phyloP scores from a whole-genome alignment of 176 grass and related monocot genomes.

The Eragrostis nindensis region DNA sequence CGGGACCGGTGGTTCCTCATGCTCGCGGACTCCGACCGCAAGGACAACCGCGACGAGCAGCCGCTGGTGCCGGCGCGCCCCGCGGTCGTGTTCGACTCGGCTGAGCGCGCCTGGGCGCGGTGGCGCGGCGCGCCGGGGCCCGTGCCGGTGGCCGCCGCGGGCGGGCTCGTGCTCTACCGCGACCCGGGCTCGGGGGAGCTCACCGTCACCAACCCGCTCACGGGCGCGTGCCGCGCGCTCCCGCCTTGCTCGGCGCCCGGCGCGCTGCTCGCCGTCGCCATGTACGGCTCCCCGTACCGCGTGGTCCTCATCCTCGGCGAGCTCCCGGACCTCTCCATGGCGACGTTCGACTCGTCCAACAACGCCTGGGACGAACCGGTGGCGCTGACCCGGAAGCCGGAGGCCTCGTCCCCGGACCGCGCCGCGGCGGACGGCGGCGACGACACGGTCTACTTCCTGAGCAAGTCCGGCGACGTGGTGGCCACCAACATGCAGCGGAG shows the following conservation, averaged over 20 bases:
- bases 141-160: constrained; percentile 68
- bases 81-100: constrained; percentile 49
- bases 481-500: constrained; percentile 73
- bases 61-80: neutral
- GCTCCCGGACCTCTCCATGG: constrained; percentile 57
- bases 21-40: constrained; percentile 49
- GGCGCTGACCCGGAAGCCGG: constrained; percentile 39
- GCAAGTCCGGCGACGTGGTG: constrained; percentile 82
- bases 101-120: constrained; percentile 39
- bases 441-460: constrained; percentile 74
- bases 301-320: constrained; percentile 69
- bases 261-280: constrained; percentile 66
- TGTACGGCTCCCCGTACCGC: constrained; percentile 57
- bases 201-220: constrained; percentile 75
- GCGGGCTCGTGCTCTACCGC: constrained; percentile 72
- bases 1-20: constrained; percentile 91
- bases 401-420: constrained; percentile 8
- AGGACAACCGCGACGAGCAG: neutral
- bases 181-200: constrained; percentile 38
- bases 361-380: constrained; percentile 56
- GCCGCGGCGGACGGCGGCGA: constrained; percentile 19
- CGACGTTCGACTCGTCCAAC: constrained; percentile 53
- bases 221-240: constrained; percentile 60
- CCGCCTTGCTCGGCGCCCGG: constrained; percentile 10
- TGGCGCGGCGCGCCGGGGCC: constrained; percentile 37